phyloP scores from a whole-genome alignment of 1,284 basidiomycete species.

The Malassezia brasiliensis region DNA sequence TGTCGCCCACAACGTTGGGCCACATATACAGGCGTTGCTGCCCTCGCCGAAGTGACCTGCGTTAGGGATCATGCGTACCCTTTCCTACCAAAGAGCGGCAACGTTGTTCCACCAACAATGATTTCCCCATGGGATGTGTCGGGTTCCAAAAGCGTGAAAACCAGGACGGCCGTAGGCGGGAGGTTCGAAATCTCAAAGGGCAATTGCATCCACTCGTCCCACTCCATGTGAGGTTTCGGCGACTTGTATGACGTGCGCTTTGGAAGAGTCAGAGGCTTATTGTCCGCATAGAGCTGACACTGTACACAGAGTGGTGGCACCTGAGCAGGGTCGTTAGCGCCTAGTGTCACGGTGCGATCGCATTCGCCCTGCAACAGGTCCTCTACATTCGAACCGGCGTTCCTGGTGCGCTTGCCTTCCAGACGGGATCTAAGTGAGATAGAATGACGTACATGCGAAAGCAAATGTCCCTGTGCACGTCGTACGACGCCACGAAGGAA shows the following conservation, averaged over 20 bases:
- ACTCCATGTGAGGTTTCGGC: constrained; percentile 54
- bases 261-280: constrained; percentile 79
- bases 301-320: constrained; percentile 85
- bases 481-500: constrained; percentile 36
- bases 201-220: constrained; percentile 87
- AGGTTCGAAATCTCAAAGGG: constrained; percentile 85
- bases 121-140: constrained; percentile 57
- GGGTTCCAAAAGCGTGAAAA: constrained; percentile 91
- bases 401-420: constrained; percentile 19
- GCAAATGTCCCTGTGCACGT: constrained; percentile 29
- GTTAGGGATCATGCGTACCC: constrained; percentile 53
- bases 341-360: no score
- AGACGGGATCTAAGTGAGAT: constrained; percentile 20
- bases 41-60: constrained; percentile 64
- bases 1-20: constrained; percentile 73
- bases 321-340: constrained; percentile 48
- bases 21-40: constrained; percentile 77
- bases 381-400: no score
- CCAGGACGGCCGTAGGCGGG: constrained; percentile 73
- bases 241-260: constrained; percentile 84
- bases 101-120: constrained; percentile 73
- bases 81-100: constrained; percentile 81
- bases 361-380: no score
- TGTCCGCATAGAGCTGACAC: constrained; percentile 79
- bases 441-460: constrained; percentile 18